Base-by-base conservation (phyloP, 164 flowering plant genomes). In the Cinnamomum micranthum region DNA sequence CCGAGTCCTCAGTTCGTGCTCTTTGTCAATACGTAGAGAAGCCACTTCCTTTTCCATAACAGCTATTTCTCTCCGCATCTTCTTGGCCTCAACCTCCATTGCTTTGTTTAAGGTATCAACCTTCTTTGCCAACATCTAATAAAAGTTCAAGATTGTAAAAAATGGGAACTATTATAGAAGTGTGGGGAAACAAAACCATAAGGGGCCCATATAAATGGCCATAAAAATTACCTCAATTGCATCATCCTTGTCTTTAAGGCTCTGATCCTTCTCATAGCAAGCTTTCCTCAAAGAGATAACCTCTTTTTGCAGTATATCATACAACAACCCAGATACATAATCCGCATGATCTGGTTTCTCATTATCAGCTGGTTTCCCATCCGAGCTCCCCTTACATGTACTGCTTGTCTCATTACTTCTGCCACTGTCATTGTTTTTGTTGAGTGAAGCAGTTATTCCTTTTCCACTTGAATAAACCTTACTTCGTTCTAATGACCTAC, bases 1-100 rank as follows among this genome's bases (percentile, higher is more conserved):
- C 47, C 86, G 72, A 27, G 78, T 65, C 74, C 87, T 79, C 25
- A 41, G 79, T 27, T 85, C 89, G 69, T 82, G 85, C 65, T 85
- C 91, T 71, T 86, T 89, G 73, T 74, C 80, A 25, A 65, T 83
- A 12, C 90, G 88, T 77, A 88, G 72, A 7, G 92, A 84, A 74
- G 87, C 82, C 52, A 91, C 84, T 81, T 91, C 95, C 81, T 89
- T 91, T 74, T 89, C 92, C 95, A 89, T 84, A 25, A 85, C 72
- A 74, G 88, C 88, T 65, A 89, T 86, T 81, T 89, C 92, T 75
- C 92, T 86, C 25, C 92, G 80, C 92, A 89, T 91, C 71, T 85
- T 89, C 79, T 91, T 91, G 76, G 88, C 82, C 82, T 91, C 95
- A 58, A 87, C 86, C 78, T 85, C 95, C 91, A 91, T 91, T 35